Conservation (phyloP, 768 basidiomycete species). For the Clathrus columnatus region DNA sequence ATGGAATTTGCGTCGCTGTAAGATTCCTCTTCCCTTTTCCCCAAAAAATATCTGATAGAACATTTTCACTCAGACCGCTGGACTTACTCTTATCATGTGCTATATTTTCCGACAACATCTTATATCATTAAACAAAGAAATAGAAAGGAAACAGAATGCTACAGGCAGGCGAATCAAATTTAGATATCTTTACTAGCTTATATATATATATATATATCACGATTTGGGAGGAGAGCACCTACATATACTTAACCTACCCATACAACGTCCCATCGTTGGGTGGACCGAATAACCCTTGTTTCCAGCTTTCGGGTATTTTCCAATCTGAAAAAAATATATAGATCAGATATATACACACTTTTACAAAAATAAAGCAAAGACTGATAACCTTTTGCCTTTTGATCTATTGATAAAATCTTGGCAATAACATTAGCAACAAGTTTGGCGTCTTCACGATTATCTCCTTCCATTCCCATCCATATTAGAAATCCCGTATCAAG, state of each 20-base stretch:
- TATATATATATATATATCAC: neutral
- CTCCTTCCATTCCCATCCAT: slow-evolving; percentile 76
- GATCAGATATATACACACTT: neutral
- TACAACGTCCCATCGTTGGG: slow-evolving; percentile 68
- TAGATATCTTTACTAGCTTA: slow-evolving; percentile 7
- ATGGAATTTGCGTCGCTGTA: slow-evolving; percentile 29
- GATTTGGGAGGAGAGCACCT: neutral
- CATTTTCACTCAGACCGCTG: slow-evolving; percentile 19
- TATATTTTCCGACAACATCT: slow-evolving; percentile 17
- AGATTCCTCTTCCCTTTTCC: neutral
- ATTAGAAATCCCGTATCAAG: slow-evolving; percentile 52
- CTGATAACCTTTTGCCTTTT: slow-evolving; percentile 15
- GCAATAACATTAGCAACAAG: slow-evolving; percentile 42
- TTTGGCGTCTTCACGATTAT: slow-evolving; percentile 63
- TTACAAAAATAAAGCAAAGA: neutral
- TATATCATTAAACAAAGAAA: slow-evolving; percentile 12
- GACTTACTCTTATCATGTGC: slow-evolving; percentile 23
- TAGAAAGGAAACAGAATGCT: slow-evolving; percentile 6
- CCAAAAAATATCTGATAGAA: neutral
- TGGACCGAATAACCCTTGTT: slow-evolving; percentile 56
- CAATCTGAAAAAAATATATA: slow-evolving; percentile 27
- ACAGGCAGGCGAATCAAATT: neutral
- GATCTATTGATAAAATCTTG: slow-evolving; percentile 37
- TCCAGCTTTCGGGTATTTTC: slow-evolving; percentile 62
- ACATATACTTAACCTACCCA: slow-evolving; percentile 30